Conservation (phyloP, 306 rosid genomes). For the Acmispon strigosus region DNA sequence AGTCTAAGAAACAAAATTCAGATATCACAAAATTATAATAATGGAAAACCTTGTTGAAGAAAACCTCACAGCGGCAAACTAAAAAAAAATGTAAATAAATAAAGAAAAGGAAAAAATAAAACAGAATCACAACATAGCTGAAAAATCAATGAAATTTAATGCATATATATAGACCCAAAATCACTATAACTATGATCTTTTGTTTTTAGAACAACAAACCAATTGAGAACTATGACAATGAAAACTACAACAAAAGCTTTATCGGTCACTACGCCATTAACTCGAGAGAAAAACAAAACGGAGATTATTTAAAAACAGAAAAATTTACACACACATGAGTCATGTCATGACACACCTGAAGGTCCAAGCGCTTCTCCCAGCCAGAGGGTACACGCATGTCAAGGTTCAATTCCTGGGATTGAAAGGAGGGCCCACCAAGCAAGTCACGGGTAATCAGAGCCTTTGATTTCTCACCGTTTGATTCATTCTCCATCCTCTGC, state of each 20-base stretch:
- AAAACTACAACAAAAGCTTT: too few species aligned
- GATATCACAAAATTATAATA: too few species aligned
- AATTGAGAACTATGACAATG: neutral
- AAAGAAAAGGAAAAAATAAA: too few species aligned
- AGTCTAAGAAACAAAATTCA: too few species aligned
- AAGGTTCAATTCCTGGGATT: slow-evolving; percentile 72
- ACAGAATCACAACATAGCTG: neutral
- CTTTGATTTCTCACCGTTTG: slow-evolving; percentile 42
- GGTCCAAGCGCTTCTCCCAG: slow-evolving; percentile 75
- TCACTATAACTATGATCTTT: too few species aligned
- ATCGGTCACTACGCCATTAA: too few species aligned
- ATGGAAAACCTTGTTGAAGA: neutral
- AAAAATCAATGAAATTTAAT: neutral
- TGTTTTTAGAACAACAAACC: too few species aligned
- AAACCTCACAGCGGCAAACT: neutral
- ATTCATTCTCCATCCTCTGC: slow-evolving; percentile 42
- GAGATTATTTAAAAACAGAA: too few species aligned
- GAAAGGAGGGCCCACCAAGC: slow-evolving; percentile 48
- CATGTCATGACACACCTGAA: slow-evolving; percentile 50
- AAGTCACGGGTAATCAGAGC: slow-evolving; percentile 59
- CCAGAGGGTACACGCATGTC: slow-evolving; percentile 73
- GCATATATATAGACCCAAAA: too few species aligned
- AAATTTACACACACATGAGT: too few species aligned
- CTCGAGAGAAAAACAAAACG: too few species aligned
- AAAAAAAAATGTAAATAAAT: neutral